These are phyloP conservation scores for Leccinellum luteum DNA, from an alignment of 768 basidiomycete species.

Conservation along the genomic window DNA sequence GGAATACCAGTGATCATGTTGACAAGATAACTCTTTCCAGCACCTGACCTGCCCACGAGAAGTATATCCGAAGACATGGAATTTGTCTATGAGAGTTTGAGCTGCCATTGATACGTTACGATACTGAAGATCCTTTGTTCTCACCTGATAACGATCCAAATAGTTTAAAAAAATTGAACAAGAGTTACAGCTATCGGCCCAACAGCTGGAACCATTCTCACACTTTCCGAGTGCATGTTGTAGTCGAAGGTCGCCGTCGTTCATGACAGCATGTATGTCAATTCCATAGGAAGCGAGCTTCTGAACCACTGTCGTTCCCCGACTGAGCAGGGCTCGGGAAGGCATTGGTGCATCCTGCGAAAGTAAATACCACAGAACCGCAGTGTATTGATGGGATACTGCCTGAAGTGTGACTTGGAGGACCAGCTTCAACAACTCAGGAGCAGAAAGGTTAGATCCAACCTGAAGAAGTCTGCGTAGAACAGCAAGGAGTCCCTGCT, in stretches of 20 bases:
- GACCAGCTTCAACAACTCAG: not conserved
- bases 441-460: not conserved
- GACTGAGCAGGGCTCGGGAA: not conserved
- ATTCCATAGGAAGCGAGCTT: not conserved
- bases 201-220: not conserved
- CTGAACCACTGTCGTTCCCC: not conserved
- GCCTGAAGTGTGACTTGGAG: not conserved
- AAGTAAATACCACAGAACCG: not conserved
- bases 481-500: not conserved
- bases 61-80: too few relatives aligned
- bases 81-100: not conserved
- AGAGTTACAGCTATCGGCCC: not conserved
- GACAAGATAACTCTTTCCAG: too few relatives aligned
- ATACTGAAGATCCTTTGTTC: not conserved
- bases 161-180: not conserved
- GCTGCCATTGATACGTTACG: too few relatives aligned
- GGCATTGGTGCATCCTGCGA: not conserved
- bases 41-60: too few relatives aligned
- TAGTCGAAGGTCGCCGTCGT: not conserved
- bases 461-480: not conserved
- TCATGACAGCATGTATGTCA: not conserved
- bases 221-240: not conserved
- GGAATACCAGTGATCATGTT: too few relatives aligned
- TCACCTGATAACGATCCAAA: not conserved
- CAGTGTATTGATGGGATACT: not conserved